Conservation (phyloP, 2,329 filamentous ascomycete genomes). For the Juglanconis oblonga region DNA sequence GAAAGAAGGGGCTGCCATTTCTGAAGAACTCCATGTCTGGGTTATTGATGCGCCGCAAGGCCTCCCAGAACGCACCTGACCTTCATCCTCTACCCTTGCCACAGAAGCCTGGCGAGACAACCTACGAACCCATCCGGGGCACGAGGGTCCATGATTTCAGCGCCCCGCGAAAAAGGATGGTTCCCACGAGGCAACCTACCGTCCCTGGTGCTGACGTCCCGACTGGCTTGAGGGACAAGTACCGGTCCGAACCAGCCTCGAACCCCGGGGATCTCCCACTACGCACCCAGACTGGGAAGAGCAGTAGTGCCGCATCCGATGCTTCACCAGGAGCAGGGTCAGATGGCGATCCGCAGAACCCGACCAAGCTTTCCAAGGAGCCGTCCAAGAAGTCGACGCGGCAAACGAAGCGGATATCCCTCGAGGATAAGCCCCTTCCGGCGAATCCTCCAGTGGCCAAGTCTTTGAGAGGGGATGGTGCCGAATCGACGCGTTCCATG, state of each 20-base stretch:
- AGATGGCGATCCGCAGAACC: slow-evolving; percentile 3
- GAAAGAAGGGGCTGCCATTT: slow-evolving; percentile 54
- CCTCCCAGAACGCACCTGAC: slow-evolving; percentile 47
- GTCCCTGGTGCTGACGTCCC: slow-evolving; percentile 14
- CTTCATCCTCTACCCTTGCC: slow-evolving; percentile 38
- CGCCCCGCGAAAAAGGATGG: slow-evolving; percentile 46
- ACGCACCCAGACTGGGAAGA: slow-evolving; percentile 7
- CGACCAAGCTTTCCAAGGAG: slow-evolving; percentile 6
- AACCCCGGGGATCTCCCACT: slow-evolving; percentile 3
- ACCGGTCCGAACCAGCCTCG: background rate
- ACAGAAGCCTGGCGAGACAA: slow-evolving; percentile 39
- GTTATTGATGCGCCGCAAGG: slow-evolving; percentile 54
- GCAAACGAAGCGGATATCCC: slow-evolving; percentile 10
- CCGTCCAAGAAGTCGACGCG: slow-evolving; percentile 1
- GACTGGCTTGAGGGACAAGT: slow-evolving; percentile 10
- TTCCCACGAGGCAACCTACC: slow-evolving; percentile 20
- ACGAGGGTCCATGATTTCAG: slow-evolving; percentile 66
- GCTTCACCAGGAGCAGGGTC: slow-evolving; percentile 3
- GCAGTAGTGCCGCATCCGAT: slow-evolving; percentile 10
- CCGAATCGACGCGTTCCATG: slow-evolving; percentile 26
- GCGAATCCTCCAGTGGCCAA: slow-evolving; percentile 35
- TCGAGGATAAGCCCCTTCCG: slow-evolving; percentile 23
- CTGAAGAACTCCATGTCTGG: slow-evolving; percentile 60
- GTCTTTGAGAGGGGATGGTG: slow-evolving; percentile 23
- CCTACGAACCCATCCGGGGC: slow-evolving; percentile 63